These are phyloP conservation scores for Populus euphratica DNA, from an alignment of 345 rosid genomes.

Conservation along the genomic window DNA sequence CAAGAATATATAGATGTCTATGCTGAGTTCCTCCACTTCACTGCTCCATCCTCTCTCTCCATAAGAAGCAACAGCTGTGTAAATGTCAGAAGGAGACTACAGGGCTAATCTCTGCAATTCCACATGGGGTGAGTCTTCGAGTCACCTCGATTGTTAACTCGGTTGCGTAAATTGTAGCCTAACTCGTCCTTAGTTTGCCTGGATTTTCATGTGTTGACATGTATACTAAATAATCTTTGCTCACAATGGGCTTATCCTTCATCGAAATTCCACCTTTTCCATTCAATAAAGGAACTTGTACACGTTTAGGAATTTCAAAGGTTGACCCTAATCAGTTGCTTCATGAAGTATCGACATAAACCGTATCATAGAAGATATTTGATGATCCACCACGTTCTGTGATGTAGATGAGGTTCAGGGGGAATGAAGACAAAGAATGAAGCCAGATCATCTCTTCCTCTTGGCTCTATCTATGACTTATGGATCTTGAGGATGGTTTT, in stretches of 20 bases:
- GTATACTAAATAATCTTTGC: conserved; percentile 51
- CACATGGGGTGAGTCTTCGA: conserved; percentile 61
- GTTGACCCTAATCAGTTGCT: conserved; percentile 31
- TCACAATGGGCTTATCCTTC: conserved; percentile 69
- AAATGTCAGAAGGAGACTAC: conserved; percentile 67
- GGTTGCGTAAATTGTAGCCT: conserved; percentile 80
- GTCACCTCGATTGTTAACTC: conserved; percentile 53
- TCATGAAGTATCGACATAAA: conserved; percentile 19
- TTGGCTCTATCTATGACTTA: no score
- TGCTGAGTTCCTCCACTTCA: conserved; percentile 66
- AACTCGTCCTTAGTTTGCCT: conserved; percentile 59
- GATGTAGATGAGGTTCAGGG: conserved; percentile 59
- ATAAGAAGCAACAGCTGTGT: conserved; percentile 77
- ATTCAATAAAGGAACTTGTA: conserved; percentile 50
- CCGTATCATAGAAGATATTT: conserved; percentile 56
- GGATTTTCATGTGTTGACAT: conserved; percentile 81
- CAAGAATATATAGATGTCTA: conserved; percentile 67
- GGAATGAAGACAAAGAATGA: background rate
- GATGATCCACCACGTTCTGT: conserved; percentile 67
- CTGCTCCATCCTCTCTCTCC: conserved; percentile 69
- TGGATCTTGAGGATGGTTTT: no score
- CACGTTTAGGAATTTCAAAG: conserved; percentile 38
- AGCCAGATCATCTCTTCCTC: no score
- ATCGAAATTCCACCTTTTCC: conserved; percentile 47
- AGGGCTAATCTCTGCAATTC: conserved; percentile 74